These are phyloP conservation scores for Xerocomellus chrysenteron DNA, from an alignment of 768 basidiomycete genomes.

Conservation along the genomic window DNA sequence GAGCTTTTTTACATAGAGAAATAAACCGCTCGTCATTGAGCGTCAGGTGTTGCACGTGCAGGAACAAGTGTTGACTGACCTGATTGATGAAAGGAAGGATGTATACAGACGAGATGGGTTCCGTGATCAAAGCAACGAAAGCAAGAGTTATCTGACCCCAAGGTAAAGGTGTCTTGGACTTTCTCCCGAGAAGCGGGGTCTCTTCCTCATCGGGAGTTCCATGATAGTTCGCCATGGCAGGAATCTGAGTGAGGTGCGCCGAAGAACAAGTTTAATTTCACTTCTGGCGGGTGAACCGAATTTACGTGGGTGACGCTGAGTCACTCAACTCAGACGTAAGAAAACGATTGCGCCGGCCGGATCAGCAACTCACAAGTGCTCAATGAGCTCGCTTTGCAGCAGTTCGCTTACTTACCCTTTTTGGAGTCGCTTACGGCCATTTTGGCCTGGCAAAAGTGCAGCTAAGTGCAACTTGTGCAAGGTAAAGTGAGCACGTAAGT, in stretches of 20 bases:
- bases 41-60: background rate
- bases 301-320: too few relatives aligned
- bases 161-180: slow-evolving; percentile 45
- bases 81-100: slow-evolving; percentile 67
- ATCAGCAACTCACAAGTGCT: too few relatives aligned
- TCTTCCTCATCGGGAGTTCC: slow-evolving; percentile 48
- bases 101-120: slow-evolving; percentile 56
- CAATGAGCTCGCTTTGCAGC: too few relatives aligned
- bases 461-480: too few relatives aligned
- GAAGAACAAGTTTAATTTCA: too few relatives aligned
- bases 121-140: slow-evolving; percentile 50
- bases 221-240: slow-evolving; percentile 5
- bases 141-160: slow-evolving; percentile 49
- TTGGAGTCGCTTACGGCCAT: too few relatives aligned
- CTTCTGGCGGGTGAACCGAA: too few relatives aligned
- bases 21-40: background rate
- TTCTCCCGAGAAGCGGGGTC: slow-evolving; percentile 40
- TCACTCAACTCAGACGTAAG: too few relatives aligned
- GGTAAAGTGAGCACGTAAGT: too few relatives aligned
- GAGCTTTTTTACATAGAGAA: slow-evolving; percentile 39
- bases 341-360: too few relatives aligned
- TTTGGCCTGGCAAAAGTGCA: too few relatives aligned
- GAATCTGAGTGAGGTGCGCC: background rate
- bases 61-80: slow-evolving; percentile 26
- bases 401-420: too few relatives aligned